Evolutionary conservation across 75 land plant genomes (phyloP), one percentile per base, ranked within the genome.

Genomic region (Picea sitchensis): DNA sequence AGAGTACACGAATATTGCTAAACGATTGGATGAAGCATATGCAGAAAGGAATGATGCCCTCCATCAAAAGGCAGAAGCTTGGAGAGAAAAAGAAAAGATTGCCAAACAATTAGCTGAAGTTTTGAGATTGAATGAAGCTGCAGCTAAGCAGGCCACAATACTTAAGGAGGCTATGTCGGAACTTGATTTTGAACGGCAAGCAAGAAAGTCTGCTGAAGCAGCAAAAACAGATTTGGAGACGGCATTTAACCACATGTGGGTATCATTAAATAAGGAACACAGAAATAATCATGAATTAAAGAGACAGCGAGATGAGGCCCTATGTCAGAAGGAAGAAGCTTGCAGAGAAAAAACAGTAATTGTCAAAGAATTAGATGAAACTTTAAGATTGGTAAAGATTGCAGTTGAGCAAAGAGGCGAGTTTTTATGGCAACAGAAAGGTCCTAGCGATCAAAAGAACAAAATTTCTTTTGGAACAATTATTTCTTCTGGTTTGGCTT

Each of bases 271-370:
- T 32, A 65, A 31, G 12, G 34, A 30, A 64, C 9, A 6, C 14
- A 11, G 26, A 3, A 64, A 23, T 23, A 63, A 11, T 12, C 26
- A 89, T 58, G 90, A 88, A 75, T 51, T 80, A 32, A 54, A 41
- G 18, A 74, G 65, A 61, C 83, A 83, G 73, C 65, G 84, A 61
- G 91, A 93, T 64, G 93, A 93, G 62, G 81, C 69, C n/a, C 51
- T 59, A n/a, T 62, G 63, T 64, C 82, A 84, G 72, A 76, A 79
- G 64, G 93, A 93, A 59, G 93, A 93, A 60, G 81, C 64, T 15
- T 80, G 30, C 21, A 94, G 76, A 80, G 85, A 78, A 5, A 81
- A 78, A 75, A 92, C 89, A 63, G 26, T 26, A 11, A 54, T 54
- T 34, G 57, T 14, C 15, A 74, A 15, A 65, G 32, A 76, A 38